phyloP scores from a whole-genome alignment of 2,329 filamentous ascomycete genomes.

The Tolypocladium inflatum region DNA sequence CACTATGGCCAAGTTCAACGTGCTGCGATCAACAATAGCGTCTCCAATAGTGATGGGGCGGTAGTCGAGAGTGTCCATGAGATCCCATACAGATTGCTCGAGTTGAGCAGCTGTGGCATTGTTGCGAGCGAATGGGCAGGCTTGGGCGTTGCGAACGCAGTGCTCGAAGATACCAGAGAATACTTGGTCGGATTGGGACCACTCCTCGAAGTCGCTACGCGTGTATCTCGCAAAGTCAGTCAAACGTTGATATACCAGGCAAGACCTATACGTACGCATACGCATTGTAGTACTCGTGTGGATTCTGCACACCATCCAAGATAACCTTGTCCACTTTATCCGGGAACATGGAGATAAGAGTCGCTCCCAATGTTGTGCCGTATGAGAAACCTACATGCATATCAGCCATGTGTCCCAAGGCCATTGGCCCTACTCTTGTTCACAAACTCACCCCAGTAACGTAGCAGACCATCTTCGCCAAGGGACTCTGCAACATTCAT shows the following conservation, averaged over 20 bases:
- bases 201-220: conserved; percentile 14
- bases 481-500: conserved; percentile 33
- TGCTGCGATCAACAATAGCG: conserved; percentile 11
- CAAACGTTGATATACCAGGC: background rate
- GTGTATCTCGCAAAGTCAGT: background rate
- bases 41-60: background rate
- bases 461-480: conserved; percentile 24
- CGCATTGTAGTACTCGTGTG: conserved; percentile 19
- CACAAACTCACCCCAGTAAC: conserved; percentile 25
- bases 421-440: background rate
- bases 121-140: conserved; percentile 12
- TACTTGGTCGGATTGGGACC: conserved; percentile 14
- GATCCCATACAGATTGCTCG: conserved; percentile 6
- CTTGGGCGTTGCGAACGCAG: conserved; percentile 11
- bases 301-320: conserved; percentile 20
- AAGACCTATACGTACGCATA: conserved; percentile 7
- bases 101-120: conserved; percentile 11
- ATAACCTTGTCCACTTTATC: conserved; percentile 20
- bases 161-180: conserved; percentile 14
- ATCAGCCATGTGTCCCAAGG: background rate
- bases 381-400: conserved; percentile 23
- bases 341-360: conserved; percentile 29
- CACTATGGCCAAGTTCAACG: conserved; percentile 5
- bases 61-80: conserved; percentile 2
- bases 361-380: conserved; percentile 26